Evolutionary conservation across 306 rosid species (phyloP).

Genomic region (Fragaria nilgerrensis): DNA sequence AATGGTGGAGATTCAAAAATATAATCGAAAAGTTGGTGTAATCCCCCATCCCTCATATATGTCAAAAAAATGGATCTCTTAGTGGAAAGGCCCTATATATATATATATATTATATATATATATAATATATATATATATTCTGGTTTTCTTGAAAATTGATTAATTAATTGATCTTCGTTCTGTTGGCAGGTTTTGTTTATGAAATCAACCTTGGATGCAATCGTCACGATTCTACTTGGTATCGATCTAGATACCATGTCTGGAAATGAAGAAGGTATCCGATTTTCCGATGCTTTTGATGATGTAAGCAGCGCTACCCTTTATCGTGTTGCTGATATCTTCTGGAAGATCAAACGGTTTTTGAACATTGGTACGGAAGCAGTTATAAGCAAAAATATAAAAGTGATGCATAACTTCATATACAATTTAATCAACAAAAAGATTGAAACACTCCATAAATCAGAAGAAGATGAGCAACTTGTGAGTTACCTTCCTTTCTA

Average conservation of each 20-base stretch:
- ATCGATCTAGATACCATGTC: neutral
- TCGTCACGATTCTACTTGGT: neutral
- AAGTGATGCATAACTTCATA: neutral
- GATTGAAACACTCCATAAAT: neutral
- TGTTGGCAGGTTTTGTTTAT: neutral
- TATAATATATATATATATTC: neutral
- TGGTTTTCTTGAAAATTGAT: neutral
- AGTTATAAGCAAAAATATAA: neutral
- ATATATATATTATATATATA: no score
- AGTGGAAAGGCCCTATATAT: no score
- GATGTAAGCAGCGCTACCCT: neutral
- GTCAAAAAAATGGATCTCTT: no score
- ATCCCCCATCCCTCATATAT: no score
- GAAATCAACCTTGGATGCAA: neutral
- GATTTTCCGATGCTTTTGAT: neutral
- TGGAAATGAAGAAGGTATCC: neutral
- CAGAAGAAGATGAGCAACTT: neutral
- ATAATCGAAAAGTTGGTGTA: no score
- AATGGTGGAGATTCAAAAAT: no score
- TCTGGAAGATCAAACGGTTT: slow-evolving; percentile 1
- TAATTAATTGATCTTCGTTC: neutral
- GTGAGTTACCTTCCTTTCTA: neutral
- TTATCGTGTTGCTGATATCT: neutral
- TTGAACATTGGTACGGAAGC: neutral
- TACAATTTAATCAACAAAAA: neutral